Base-by-base conservation (phyloP, 768 basidiomycete genomes). In the Lactifluus volemus region DNA sequence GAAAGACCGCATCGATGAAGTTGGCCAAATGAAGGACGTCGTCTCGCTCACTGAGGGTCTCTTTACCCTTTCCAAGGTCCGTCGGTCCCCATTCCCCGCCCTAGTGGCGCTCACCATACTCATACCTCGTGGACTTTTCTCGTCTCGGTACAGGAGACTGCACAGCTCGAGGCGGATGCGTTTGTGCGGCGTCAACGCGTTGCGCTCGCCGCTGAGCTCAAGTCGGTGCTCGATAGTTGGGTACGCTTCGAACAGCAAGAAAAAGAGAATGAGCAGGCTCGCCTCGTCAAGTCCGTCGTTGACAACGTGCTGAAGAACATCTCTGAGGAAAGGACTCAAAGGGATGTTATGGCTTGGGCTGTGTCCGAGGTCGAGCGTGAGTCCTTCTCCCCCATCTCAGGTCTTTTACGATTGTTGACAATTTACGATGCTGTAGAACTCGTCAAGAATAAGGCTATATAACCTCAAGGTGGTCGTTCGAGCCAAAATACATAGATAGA, bases 161-260 rank as follows among this genome's bases (percentile, higher is more conserved):
- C 95, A 53, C 77, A 84, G 68, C 79, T 97, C 68, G 97, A 99
- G 77, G 79, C 86, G 61, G 85, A 90, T 68, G 85, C 89, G 60
- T 99, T 98, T 69, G 85, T 88, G 49, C 90, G 92, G 71, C 82
- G 84, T 68, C 97, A 99, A 79, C 88, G 92, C 74, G 84, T 87
- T 61, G 85, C 83, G 47, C 77, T 98, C 70, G 85, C 94, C 34
- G 65, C 88, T 48, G 97, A 99, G 77, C 78, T 98, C 70, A 98
- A 98, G 78, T 69, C 86, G 34, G 95, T 98, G 44, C 84, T 99
- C 59, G 97, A 98, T 79, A 91, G 89, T 73, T 97, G 95, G 95
- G 96, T 94, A 59, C 89, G 97, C 72, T 94, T 86, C 76, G 96
- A 98, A 79, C 95, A 97, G 72, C 92, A 95, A 73, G 80, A 84